Evolutionary conservation across 148 eudicot species (phyloP), one percentile per base, ranked within the genome.

Genomic region (Hydrangea macrophylla): DNA sequence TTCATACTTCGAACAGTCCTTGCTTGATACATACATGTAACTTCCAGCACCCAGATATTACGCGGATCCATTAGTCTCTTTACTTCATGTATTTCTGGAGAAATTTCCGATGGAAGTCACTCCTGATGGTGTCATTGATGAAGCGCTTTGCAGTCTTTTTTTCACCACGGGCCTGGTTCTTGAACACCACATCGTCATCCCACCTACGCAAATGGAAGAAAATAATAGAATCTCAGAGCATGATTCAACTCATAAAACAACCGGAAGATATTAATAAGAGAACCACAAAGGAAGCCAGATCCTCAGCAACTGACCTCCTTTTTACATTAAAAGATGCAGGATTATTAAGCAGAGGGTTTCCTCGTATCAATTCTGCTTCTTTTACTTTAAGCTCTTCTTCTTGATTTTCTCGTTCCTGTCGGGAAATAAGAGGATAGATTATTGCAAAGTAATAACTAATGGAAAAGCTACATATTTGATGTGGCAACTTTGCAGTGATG

Each of bases 161-260:
- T 75, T 94, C 98, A 22, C 98, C 98, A 23, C 98, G 98, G 24
- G 98, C 81, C 75, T 90, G 98, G 86, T 94, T 94, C 85, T 94
- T 94, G 75, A 94, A 94, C 56, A 94, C 98, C 55, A 94, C 98
- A 79, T 94, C 98, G 77, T 90, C 98, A 81, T 94, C 98, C 98
- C 98, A 93, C 85, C 98, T 93, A 82, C 50, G 71, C 55, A 67
- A 45, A 48, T 18, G 8, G 24, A 65, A 28, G 12, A 39, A 48
- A 31, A 68, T 17, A 50, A 6, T 4, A 17, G n/a, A 13, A 25
- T n/a, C n/a, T 9, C 35, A 35, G 28, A 33, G 9, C 37, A 48
- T 36, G 65, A 56, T 15, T 36, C 24, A 7, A 70, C 40, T 26
- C 17, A 22, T 28, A 9, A 6, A 36, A 44, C 24, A 36, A 0